Conservation (phyloP, 441 rosid species). For the Dalechampia spathulata region DNA sequence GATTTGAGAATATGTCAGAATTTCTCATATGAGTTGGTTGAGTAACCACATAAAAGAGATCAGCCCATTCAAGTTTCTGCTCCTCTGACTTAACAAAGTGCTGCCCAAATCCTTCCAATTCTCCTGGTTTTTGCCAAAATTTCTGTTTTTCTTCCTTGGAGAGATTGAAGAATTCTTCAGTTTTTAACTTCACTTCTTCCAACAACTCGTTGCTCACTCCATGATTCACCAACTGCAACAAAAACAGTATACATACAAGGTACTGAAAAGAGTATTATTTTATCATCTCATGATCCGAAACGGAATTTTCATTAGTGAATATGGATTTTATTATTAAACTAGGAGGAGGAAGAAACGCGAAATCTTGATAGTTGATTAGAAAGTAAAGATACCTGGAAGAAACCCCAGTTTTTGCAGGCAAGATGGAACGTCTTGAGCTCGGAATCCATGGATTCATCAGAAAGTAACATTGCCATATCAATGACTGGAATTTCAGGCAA, state of each 20-base stretch:
- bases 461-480: slow-evolving; percentile 5
- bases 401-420: slow-evolving; percentile 16
- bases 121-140: slow-evolving; percentile 20
- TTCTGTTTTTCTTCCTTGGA: slow-evolving; percentile 28
- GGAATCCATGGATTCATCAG: not conserved
- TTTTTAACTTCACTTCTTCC: slow-evolving; percentile 21
- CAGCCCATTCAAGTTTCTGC: slow-evolving; percentile 25
- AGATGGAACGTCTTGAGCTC: slow-evolving; percentile 8
- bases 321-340: too few relatives aligned
- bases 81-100: slow-evolving; percentile 22
- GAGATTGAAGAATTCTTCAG: slow-evolving; percentile 18
- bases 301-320: too few relatives aligned
- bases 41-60: slow-evolving; percentile 11
- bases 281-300: too few relatives aligned
- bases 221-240: too few relatives aligned
- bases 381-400: slow-evolving; percentile 10
- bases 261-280: too few relatives aligned
- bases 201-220: slow-evolving; percentile 3
- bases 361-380: too few relatives aligned
- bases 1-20: slow-evolving; percentile 4
- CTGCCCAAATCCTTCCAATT: slow-evolving; percentile 29
- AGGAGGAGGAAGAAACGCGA: too few relatives aligned
- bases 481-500: slow-evolving; percentile 10
- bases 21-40: slow-evolving; percentile 10
- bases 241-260: too few relatives aligned